Conservation (phyloP, 495 filamentous ascomycete genomes). For the Aspergillus sclerotioniger region DNA sequence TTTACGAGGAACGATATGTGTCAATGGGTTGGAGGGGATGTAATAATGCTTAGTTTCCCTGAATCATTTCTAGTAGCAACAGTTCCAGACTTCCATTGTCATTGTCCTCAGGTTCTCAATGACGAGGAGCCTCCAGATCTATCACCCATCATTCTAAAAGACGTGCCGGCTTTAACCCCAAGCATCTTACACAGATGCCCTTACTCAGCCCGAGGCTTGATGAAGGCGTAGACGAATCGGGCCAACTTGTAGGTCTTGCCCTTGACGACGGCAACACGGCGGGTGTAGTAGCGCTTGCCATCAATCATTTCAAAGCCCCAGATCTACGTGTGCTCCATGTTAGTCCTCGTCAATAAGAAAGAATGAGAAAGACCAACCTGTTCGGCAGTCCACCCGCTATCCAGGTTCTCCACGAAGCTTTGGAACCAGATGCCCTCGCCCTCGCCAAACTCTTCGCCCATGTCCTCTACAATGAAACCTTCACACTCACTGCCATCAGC, state of each 20-base stretch:
- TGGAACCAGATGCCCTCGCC: conserved; percentile 44
- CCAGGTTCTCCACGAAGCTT: conserved; percentile 44
- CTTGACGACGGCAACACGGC: conserved; percentile 65
- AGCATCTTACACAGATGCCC: neutral
- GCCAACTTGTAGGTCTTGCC: conserved; percentile 57
- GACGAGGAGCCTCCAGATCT: neutral
- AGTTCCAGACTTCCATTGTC: no score
- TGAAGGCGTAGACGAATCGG: conserved; percentile 73
- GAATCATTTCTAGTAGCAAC: no score
- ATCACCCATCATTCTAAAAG: neutral
- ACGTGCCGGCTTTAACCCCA: neutral
- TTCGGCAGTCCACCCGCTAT: conserved; percentile 48
- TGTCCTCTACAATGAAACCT: conserved; percentile 41
- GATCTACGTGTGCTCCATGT: conserved; percentile 33
- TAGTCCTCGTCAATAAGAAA: conserved; percentile 3
- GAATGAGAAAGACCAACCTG: conserved; percentile 34
- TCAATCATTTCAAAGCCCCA: conserved; percentile 63
- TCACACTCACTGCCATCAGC: conserved; percentile 34
- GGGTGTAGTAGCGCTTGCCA: conserved; percentile 63
- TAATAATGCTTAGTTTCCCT: no score
- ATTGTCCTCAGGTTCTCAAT: no score
- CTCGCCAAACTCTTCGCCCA: conserved; percentile 35
- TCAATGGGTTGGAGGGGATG: no score
- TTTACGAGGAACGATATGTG: no score
- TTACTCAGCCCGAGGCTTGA: conserved; percentile 12